Evolutionary conservation across 2,329 filamentous ascomycete species (phyloP).

Genomic region (Dothistroma septosporum): DNA sequence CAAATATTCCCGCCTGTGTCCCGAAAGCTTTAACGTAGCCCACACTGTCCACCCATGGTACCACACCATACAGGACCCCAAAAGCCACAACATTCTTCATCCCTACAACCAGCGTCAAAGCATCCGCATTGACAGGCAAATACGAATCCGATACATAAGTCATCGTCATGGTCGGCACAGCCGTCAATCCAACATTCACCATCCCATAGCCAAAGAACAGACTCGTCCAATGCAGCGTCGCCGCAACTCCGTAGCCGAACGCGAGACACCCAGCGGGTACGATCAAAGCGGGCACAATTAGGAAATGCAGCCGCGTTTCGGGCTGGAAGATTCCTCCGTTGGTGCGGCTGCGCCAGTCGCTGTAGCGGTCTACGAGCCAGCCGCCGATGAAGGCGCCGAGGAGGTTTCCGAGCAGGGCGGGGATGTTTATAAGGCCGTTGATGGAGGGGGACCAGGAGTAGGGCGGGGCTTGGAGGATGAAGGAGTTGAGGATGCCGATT

Average conservation of each 20-base stretch:
- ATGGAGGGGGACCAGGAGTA: slow-evolving; percentile 37
- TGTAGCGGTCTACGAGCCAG: slow-evolving; percentile 43
- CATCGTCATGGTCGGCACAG: slow-evolving; percentile 43
- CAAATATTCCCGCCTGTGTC: slow-evolving; percentile 38
- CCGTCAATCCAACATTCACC: slow-evolving; percentile 43
- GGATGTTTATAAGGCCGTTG: slow-evolving; percentile 41
- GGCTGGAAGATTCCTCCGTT: slow-evolving; percentile 46
- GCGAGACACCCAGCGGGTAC: slow-evolving; percentile 43
- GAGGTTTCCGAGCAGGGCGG: slow-evolving; percentile 42
- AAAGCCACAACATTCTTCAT: slow-evolving; percentile 47
- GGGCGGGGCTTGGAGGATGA: slow-evolving; percentile 40
- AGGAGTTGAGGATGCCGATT: slow-evolving; percentile 39
- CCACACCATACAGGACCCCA: slow-evolving; percentile 45
- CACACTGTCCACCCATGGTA: slow-evolving; percentile 40
- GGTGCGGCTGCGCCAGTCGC: slow-evolving; percentile 39
- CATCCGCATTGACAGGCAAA: slow-evolving; percentile 37
- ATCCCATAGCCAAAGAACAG: slow-evolving; percentile 48
- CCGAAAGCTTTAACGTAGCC: slow-evolving; percentile 39
- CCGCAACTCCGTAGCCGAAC: slow-evolving; percentile 45
- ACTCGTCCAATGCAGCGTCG: slow-evolving; percentile 41
- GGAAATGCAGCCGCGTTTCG: slow-evolving; percentile 42
- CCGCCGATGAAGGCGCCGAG: slow-evolving; percentile 43
- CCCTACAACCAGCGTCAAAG: slow-evolving; percentile 38
- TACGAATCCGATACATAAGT: slow-evolving; percentile 43
- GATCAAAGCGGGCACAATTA: slow-evolving; percentile 40